Evolutionary conservation across 1,284 basidiomycete species (phyloP).

Genomic region (Paramarasmius palmivorus): DNA sequence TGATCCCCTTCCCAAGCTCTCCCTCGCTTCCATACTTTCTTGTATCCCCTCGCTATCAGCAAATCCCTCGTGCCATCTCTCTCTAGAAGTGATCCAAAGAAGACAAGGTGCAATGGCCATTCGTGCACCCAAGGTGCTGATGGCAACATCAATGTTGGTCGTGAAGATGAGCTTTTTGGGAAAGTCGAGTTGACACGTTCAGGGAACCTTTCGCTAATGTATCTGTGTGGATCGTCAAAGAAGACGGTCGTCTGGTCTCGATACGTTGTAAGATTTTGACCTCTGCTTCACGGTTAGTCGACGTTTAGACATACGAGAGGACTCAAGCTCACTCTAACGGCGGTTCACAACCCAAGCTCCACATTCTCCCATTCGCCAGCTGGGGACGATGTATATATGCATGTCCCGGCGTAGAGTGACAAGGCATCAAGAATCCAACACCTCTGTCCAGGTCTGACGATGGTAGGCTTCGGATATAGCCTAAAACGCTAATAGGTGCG

Average conservation of each 20-base stretch:
- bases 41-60: slow-evolving; percentile 64
- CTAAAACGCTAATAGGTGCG: slow-evolving; percentile 76
- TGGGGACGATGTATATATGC: slow-evolving; percentile 80
- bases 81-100: slow-evolving; percentile 76
- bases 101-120: slow-evolving; percentile 80
- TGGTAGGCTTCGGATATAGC: slow-evolving; percentile 58
- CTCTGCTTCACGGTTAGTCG: slow-evolving; percentile 43
- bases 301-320: too few relatives aligned
- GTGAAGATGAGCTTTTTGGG: slow-evolving; percentile 60
- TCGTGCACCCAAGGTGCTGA: slow-evolving; percentile 59
- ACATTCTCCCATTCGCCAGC: slow-evolving; percentile 57
- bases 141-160: slow-evolving; percentile 39
- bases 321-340: slow-evolving; percentile 64
- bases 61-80: slow-evolving; percentile 48
- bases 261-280: slow-evolving; percentile 57
- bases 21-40: slow-evolving; percentile 66
- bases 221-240: slow-evolving; percentile 71
- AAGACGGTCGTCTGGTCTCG: slow-evolving; percentile 85
- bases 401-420: slow-evolving; percentile 97
- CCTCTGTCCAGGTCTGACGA: slow-evolving; percentile 47
- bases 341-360: slow-evolving; percentile 92
- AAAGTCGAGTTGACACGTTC: slow-evolving; percentile 59
- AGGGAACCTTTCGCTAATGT: slow-evolving; percentile 71
- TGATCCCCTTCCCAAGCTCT: slow-evolving; percentile 90
- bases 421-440: slow-evolving; percentile 91